phyloP scores from a whole-genome alignment of 2,329 filamentous ascomycete genomes.

The Clarireedia sp. region DNA sequence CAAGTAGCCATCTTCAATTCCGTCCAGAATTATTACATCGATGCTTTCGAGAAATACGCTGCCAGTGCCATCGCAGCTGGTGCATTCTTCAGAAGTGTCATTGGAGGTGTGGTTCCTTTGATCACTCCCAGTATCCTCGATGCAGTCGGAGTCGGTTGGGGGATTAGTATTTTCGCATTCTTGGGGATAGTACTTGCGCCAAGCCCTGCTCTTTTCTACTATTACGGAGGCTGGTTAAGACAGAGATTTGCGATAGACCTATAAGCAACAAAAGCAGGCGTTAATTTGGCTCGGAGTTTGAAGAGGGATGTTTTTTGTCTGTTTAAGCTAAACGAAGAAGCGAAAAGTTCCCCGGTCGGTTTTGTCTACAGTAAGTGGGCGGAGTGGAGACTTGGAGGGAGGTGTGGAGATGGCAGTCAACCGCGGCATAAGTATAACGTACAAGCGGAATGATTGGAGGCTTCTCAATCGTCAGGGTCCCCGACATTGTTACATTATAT shows the following conservation, averaged over 20 bases:
- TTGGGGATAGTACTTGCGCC: conserved; percentile 38
- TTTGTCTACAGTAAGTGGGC: too few species aligned
- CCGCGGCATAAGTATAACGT: too few species aligned
- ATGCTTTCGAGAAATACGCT: conserved; percentile 42
- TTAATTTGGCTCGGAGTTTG: background rate
- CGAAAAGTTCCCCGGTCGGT: too few species aligned
- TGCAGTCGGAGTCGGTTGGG: conserved; percentile 40
- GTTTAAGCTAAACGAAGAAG: too few species aligned
- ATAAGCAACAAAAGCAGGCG: background rate
- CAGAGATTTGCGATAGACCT: conserved; percentile 36
- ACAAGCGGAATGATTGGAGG: too few species aligned
- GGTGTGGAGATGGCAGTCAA: too few species aligned
- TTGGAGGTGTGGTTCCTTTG: conserved; percentile 40
- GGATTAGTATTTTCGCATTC: conserved; percentile 41
- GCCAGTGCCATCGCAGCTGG: conserved; percentile 43
- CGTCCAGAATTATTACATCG: conserved; percentile 48
- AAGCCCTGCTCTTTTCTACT: conserved; percentile 41
- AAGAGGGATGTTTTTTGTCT: background rate
- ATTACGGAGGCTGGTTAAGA: conserved; percentile 38
- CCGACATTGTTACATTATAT: too few species aligned
- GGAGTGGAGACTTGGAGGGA: too few species aligned
- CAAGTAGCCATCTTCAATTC: conserved; percentile 45
- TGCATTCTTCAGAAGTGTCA: conserved; percentile 37
- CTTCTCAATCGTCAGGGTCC: too few species aligned
- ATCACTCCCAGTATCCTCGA: conserved; percentile 38